phyloP scores from a whole-genome alignment of 2,329 filamentous ascomycete species.

The Xylaria sp. region DNA sequence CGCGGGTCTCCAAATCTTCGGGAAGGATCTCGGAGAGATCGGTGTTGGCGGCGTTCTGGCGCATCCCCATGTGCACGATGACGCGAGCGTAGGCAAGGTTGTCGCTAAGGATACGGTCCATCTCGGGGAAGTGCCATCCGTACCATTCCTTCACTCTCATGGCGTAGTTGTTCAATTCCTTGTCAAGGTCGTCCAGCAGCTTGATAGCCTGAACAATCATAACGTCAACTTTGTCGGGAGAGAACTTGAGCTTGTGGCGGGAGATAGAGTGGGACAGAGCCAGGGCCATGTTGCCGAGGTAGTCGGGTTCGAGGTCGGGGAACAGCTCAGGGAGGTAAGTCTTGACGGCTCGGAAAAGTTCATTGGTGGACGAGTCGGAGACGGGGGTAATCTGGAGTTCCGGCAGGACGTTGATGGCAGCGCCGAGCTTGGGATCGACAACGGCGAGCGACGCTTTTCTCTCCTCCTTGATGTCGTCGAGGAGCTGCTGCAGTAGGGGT shows the following conservation, averaged over 20 bases:
- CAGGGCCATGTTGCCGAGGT: constrained; percentile 89
- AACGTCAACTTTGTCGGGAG: constrained; percentile 95
- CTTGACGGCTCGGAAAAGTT: constrained; percentile 91
- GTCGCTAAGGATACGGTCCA: constrained; percentile 95
- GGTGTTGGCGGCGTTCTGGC: constrained; percentile 67
- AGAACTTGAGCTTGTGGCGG: constrained; percentile 97
- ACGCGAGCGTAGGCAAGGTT: constrained; percentile 90
- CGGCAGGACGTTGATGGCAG: constrained; percentile 87
- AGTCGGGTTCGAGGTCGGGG: constrained; percentile 76
- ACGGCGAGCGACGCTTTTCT: constrained; percentile 95
- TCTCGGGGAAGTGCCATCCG: constrained; percentile 98
- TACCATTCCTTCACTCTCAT: constrained; percentile 99
- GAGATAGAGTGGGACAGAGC: constrained; percentile 96
- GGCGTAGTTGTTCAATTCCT: constrained; percentile 96
- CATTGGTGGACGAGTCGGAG: constrained; percentile 73
- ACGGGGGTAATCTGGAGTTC: constrained; percentile 78
- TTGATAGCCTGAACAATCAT: constrained; percentile 99
- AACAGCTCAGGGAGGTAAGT: constrained; percentile 86
- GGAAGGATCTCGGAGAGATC: constrained; percentile 88
- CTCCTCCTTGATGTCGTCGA: constrained; percentile 91
- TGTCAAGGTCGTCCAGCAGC: constrained; percentile 91
- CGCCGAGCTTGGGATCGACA: constrained; percentile 86
- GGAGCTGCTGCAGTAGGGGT: constrained; percentile 72
- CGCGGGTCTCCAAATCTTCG: constrained; percentile 85
- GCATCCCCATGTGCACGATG: constrained; percentile 83